Conservation (phyloP, 768 basidiomycete genomes). For the Tephrocybe sp. region DNA sequence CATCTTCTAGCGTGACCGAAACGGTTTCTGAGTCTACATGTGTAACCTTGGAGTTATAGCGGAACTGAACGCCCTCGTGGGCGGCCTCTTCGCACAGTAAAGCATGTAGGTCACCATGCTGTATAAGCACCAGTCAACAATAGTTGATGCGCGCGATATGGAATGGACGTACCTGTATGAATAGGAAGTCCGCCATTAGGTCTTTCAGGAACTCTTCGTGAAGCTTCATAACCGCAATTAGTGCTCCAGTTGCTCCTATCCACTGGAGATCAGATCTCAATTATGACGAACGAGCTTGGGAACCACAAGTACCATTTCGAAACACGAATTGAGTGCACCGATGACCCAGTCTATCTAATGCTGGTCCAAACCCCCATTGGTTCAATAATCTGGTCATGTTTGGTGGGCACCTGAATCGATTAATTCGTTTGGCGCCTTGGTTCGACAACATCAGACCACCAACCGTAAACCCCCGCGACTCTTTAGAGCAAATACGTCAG, state of each 20-base stretch:
- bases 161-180: slow-evolving; percentile 24
- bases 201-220: slow-evolving; percentile 44
- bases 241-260: slow-evolving; percentile 41
- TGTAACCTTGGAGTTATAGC: slow-evolving; percentile 35
- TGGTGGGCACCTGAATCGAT: slow-evolving; percentile 37
- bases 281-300: not conserved
- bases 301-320: slow-evolving; percentile 18
- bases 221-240: slow-evolving; percentile 43
- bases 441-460: not conserved
- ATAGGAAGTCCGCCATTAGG: slow-evolving; percentile 30
- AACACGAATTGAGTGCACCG: slow-evolving; percentile 30
- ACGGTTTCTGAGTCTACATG: slow-evolving; percentile 28
- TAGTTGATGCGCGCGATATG: not conserved
- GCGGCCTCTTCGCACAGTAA: slow-evolving; percentile 45
- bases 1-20: slow-evolving; percentile 36
- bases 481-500: slow-evolving; percentile 20
- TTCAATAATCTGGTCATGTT: slow-evolving; percentile 55
- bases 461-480: slow-evolving; percentile 41
- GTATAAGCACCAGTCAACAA: not conserved
- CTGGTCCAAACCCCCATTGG: slow-evolving; percentile 51
- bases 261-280: not conserved
- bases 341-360: slow-evolving; percentile 34
- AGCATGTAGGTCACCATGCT: slow-evolving; percentile 53
- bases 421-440: not conserved
- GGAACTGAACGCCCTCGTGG: slow-evolving; percentile 45